Percentiles rank a stretch among this genome's conserved stretches.
Evolutionary conservation across 208 protist species (phyloP).

Genomic region (Wallacemonas rigidus): DNA sequence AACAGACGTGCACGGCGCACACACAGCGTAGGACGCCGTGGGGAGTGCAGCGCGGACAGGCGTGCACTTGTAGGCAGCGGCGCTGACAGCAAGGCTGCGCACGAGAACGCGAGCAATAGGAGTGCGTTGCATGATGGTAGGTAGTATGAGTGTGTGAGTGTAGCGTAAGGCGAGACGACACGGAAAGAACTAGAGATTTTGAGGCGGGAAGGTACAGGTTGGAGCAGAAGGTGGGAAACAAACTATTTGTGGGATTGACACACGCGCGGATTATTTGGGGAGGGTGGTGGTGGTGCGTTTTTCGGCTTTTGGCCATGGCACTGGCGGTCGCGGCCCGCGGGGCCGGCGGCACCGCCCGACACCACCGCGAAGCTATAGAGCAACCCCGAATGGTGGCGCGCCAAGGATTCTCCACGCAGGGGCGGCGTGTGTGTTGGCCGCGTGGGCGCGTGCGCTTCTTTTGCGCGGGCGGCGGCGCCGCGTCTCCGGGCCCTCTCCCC

Average conservation of each 20-base stretch:
- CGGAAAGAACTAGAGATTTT: neutral
- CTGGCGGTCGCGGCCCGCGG: too few relatives aligned
- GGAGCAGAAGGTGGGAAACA: neutral
- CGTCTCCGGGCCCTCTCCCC: too few relatives aligned
- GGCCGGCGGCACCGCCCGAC: too few relatives aligned
- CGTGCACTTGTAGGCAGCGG: conserved; percentile 13
- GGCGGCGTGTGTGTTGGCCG: too few relatives aligned
- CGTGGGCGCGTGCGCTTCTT: too few relatives aligned
- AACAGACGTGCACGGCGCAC: neutral
- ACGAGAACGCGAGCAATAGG: conserved; percentile 1
- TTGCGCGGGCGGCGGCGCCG: too few relatives aligned
- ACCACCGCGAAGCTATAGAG: too few relatives aligned
- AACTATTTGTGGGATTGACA: neutral
- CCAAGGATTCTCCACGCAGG: too few relatives aligned
- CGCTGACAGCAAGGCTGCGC: conserved; percentile 9
- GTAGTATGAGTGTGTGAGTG: neutral
- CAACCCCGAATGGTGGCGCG: too few relatives aligned
- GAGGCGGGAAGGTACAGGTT: neutral
- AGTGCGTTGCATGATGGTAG: conserved; percentile 19
- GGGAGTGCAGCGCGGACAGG: neutral
- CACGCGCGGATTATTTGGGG: too few relatives aligned
- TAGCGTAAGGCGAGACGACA: neutral
- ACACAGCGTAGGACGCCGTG: conserved; percentile 4
- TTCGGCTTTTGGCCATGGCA: too few relatives aligned
- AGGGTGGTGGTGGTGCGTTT: too few relatives aligned